phyloP scores from a whole-genome alignment of 2,329 filamentous ascomycete species.

The Pestalotiopsis fici region DNA sequence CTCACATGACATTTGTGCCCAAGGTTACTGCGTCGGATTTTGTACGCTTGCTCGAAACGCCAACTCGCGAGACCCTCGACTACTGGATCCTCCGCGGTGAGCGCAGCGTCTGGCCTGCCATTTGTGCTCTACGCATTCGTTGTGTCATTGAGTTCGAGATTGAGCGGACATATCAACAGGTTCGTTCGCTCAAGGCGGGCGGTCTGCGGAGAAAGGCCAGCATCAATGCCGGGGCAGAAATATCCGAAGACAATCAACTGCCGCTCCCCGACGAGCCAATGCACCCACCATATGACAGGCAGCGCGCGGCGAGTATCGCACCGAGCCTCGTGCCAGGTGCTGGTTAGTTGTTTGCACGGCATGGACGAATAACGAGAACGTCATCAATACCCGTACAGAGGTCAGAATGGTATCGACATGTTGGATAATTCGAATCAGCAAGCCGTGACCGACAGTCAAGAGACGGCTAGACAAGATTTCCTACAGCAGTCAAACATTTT shows the following conservation, averaged over 20 bases:
- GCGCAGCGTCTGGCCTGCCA: slow-evolving; percentile 85
- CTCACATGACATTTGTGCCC: slow-evolving; percentile 80
- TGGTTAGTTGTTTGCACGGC: not conserved
- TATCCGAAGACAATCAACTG: not conserved
- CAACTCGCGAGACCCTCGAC: slow-evolving; percentile 72
- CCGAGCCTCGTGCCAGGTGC: not conserved
- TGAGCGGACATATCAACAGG: slow-evolving; percentile 80
- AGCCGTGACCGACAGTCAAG: too few species aligned
- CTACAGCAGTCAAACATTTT: too few species aligned
- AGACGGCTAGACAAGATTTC: too few species aligned
- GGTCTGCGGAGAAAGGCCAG: slow-evolving; percentile 48
- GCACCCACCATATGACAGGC: not conserved
- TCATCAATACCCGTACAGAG: not conserved
- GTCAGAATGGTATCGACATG: not conserved
- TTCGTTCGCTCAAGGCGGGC: slow-evolving; percentile 62
- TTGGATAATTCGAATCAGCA: not conserved
- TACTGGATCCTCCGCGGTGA: slow-evolving; percentile 89
- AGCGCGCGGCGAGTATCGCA: not conserved
- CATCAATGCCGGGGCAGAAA: slow-evolving; percentile 11
- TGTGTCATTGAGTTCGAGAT: slow-evolving; percentile 87
- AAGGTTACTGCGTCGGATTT: slow-evolving; percentile 76
- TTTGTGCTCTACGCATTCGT: slow-evolving; percentile 77
- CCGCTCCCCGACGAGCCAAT: not conserved
- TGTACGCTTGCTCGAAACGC: slow-evolving; percentile 77
- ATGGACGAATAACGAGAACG: not conserved